Percentiles rank a stretch among this genome's conserved stretches.
Conservation (phyloP, 306 rosid genomes). For the Lotus japonicus region DNA sequence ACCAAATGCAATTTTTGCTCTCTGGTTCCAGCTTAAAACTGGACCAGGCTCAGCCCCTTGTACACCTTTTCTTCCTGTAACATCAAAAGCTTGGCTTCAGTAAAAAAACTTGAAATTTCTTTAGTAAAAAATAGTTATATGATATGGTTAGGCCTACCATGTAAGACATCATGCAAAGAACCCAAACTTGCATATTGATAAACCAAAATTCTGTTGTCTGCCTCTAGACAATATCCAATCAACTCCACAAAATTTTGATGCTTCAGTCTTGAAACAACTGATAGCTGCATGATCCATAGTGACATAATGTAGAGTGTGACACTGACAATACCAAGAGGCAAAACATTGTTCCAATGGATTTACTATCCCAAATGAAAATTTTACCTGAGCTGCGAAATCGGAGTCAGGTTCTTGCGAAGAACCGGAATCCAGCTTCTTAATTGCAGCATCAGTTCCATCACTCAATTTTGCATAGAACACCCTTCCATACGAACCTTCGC, state of each 20-base stretch:
- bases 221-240: constrained; percentile 84
- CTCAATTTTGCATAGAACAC: constrained; percentile 67
- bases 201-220: constrained; percentile 71
- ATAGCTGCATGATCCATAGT: constrained; percentile 49
- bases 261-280: constrained; percentile 83
- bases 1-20: constrained; percentile 86
- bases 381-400: constrained; percentile 69
- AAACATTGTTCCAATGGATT: neutral
- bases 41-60: constrained; percentile 99
- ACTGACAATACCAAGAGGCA: neutral
- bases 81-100: constrained; percentile 11
- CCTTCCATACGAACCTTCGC: constrained; percentile 96
- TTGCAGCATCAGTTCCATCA: constrained; percentile 61
- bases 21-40: constrained; percentile 66
- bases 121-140: neutral
- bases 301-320: neutral
- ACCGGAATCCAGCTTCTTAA: constrained; percentile 75
- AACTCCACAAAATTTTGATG: constrained; percentile 78
- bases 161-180: constrained; percentile 89
- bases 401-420: constrained; percentile 68
- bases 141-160: constrained; percentile 43
- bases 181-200: constrained; percentile 75
- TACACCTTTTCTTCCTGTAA: constrained; percentile 92
- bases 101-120: neutral
- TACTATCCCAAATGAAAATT: neutral